Percentiles rank a stretch among this genome's conserved stretches.
Evolutionary conservation across 2,329 filamentous ascomycete species (phyloP).

Genomic region (Sporothrix phasma): DNA sequence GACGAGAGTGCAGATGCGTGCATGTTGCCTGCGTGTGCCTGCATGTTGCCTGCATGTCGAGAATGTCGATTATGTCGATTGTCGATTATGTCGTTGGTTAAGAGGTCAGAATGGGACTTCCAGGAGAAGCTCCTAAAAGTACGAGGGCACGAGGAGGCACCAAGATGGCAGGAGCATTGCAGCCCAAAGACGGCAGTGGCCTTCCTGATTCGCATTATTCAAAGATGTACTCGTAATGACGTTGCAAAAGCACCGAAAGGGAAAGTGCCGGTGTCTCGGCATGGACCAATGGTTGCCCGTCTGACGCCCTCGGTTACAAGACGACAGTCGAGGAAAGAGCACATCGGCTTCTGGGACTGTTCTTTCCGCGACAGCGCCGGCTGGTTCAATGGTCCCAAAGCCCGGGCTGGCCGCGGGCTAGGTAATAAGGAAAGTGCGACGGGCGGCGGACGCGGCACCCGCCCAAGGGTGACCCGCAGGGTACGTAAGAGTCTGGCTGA

Average conservation of each 20-base stretch:
- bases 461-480: not conserved
- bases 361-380: not conserved
- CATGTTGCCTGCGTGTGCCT: not conserved
- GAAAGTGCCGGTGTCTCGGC: not conserved
- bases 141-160: not conserved
- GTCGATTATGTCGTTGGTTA: not conserved
- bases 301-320: slow-evolving; percentile 2
- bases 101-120: not conserved
- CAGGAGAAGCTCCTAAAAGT: not conserved
- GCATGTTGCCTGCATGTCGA: not conserved
- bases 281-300: not conserved
- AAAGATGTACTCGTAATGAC: not conserved
- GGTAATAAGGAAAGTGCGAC: slow-evolving; percentile 2
- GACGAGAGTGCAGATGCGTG: not conserved
- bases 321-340: not conserved
- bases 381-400: not conserved
- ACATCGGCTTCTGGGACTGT: not conserved
- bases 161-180: not conserved
- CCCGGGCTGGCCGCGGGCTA: not conserved
- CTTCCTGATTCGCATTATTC: not conserved
- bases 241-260: not conserved
- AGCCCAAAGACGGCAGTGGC: not conserved
- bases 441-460: not conserved
- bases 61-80: not conserved
- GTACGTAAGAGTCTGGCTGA: not conserved